Conservation (phyloP, 1,284 basidiomycete species). For the Sporisorium exsertum region DNA sequence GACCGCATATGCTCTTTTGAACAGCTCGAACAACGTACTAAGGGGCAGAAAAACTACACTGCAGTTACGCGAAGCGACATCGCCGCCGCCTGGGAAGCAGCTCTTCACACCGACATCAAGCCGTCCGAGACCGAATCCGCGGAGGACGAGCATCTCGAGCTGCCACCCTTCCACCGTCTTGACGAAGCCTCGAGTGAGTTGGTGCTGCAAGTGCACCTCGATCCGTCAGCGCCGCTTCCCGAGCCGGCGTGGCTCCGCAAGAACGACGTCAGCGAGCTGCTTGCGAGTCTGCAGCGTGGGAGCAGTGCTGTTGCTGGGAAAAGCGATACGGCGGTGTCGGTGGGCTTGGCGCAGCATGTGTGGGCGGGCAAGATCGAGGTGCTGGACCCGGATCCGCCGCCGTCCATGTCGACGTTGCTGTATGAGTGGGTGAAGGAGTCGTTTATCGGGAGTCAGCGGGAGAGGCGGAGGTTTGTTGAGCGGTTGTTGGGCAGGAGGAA, state of each 20-base stretch:
- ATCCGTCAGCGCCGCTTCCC: slow-evolving; percentile 81
- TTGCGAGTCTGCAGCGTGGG: slow-evolving; percentile 84
- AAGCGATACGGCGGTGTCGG: slow-evolving; percentile 69
- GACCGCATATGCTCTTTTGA: no score
- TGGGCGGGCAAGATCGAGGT: slow-evolving; percentile 95
- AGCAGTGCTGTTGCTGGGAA: slow-evolving; percentile 74
- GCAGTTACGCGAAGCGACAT: slow-evolving; percentile 44
- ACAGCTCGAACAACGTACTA: slow-evolving; percentile 44
- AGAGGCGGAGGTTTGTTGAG: slow-evolving; percentile 86
- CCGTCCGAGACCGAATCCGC: background rate
- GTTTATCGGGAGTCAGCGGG: slow-evolving; percentile 78
- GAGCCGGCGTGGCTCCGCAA: slow-evolving; percentile 96
- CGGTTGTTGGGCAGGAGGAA: slow-evolving; percentile 87
- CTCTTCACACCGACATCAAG: background rate
- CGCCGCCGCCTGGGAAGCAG: slow-evolving; percentile 30
- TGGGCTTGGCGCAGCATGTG: slow-evolving; percentile 64
- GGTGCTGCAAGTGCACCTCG: slow-evolving; percentile 72
- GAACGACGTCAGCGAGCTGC: slow-evolving; percentile 91
- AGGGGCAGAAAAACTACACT: slow-evolving; percentile 40
- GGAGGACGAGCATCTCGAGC: slow-evolving; percentile 16
- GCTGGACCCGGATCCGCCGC: slow-evolving; percentile 93
- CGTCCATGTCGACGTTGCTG: slow-evolving; percentile 87
- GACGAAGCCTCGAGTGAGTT: slow-evolving; percentile 7
- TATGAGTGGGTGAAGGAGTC: slow-evolving; percentile 88
- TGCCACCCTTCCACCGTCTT: slow-evolving; percentile 42